phyloP scores from a whole-genome alignment of 495 filamentous ascomycete species.

The Xylaria cubensis region DNA sequence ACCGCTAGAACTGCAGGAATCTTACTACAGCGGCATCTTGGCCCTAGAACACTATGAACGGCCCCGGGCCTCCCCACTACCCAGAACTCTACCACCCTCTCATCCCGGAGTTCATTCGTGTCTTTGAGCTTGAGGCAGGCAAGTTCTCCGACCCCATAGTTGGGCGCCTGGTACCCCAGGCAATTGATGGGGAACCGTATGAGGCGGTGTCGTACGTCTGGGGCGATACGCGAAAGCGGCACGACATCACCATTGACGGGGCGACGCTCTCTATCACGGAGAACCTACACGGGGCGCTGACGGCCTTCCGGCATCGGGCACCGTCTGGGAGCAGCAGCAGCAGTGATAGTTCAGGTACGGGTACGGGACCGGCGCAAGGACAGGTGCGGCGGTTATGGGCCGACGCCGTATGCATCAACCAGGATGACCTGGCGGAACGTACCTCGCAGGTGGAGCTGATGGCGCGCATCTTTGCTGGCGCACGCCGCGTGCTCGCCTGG shows the following conservation, averaged over 20 bases:
- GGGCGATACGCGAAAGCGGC: slow-evolving; percentile 1
- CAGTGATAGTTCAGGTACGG: neutral
- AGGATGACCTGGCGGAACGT: neutral
- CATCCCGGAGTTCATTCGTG: neutral
- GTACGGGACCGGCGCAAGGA: neutral
- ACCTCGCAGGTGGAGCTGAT: slow-evolving; percentile 8
- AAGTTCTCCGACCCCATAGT: slow-evolving; percentile 5
- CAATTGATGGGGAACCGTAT: neutral
- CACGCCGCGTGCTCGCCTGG: neutral
- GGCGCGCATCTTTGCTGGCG: slow-evolving; percentile 3
- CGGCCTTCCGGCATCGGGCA: neutral
- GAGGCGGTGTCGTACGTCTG: slow-evolving; percentile 1
- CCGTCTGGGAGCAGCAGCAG: neutral
- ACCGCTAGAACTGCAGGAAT: neutral
- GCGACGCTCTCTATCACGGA: neutral
- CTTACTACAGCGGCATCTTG: neutral
- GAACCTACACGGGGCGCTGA: neutral
- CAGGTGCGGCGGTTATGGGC: neutral
- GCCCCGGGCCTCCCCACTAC: neutral
- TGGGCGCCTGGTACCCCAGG: neutral
- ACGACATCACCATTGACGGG: neutral
- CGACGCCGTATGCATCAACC: slow-evolving; percentile 2
- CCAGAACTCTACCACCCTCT: neutral
- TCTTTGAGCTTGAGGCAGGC: neutral
- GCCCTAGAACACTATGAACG: neutral